Base-by-base conservation (phyloP, 306 rosid genomes). In the Pyrus bretschneideri region DNA sequence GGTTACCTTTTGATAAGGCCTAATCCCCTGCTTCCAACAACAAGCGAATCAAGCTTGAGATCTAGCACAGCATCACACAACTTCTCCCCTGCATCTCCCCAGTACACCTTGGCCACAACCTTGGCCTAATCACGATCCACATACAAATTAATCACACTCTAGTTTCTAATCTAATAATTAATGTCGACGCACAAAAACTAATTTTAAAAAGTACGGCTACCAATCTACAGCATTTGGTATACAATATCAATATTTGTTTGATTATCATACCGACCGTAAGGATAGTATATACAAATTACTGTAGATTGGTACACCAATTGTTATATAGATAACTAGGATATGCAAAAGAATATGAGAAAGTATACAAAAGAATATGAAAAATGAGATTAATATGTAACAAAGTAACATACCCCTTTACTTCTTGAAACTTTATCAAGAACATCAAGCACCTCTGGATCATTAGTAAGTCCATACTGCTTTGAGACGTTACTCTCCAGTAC, bases 31-130 rank as follows among this genome's bases (percentile, higher is more conserved):
- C 93, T 93, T 72, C 96, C 97, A 82, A 90, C 69, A 75, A 92
- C 90, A 62, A 92, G 88, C 42, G 88, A 79, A 29, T 92, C 83
- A 15, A 93, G 81, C 59, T 88, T 84, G 60, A 91, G 95, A 84
- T 89, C 88, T 76, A 82, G 82, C 76, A 86, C 93, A 67, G 93
- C 91, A 63, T 40, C 71, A 71, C 91, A 86, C 62, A 91, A 30
- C 82, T 91, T 91, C 74, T 88, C 91, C 77, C 90, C 86, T 79
- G 96, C 94, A 84, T 90, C 93, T 12, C 97, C 96, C 97, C 96
- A 90, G 8, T 92, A 92, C 11, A 92, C 92, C 80, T 92, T 92
- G 18, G 92, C 96, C 76, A 85, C 75, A 65, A 75, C 96, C 79
- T 81, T 90, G 5, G 78, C 93, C 94, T 61, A 38, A 52, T 12